These are phyloP conservation scores for Phytopythium sindhum DNA, from an alignment of 352 stramenopile species.

Conservation along the genomic window DNA sequence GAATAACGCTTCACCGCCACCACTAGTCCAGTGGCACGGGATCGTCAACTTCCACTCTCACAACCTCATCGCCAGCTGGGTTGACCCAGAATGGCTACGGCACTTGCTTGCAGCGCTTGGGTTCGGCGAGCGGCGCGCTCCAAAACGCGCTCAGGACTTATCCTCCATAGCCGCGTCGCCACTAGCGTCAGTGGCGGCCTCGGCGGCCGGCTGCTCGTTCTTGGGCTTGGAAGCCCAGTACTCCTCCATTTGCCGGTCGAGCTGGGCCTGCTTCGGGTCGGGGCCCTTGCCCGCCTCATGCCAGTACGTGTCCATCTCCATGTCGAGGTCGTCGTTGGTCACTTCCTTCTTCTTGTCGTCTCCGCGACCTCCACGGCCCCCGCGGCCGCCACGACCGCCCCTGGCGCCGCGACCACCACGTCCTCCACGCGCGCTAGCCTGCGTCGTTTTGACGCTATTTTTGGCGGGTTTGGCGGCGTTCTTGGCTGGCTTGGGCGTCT, in stretches of 20 bases:
- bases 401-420: constrained; percentile 18
- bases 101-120: neutral
- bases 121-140: neutral
- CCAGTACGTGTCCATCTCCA: constrained; percentile 90
- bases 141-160: neutral
- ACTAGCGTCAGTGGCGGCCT: constrained; percentile 16
- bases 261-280: constrained; percentile 69
- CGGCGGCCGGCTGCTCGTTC: constrained; percentile 19
- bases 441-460: constrained; percentile 22
- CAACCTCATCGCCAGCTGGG: neutral
- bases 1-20: neutral
- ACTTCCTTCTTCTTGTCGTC: constrained; percentile 39
- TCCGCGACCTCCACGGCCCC: constrained; percentile 21
- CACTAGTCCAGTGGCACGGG: neutral
- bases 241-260: constrained; percentile 87
- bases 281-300: constrained; percentile 84
- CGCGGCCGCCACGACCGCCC: constrained; percentile 23
- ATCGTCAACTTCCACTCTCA: neutral
- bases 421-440: constrained; percentile 23
- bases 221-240: constrained; percentile 87
- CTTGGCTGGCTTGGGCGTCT: constrained; percentile 28
- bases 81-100: neutral
- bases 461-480: constrained; percentile 19
- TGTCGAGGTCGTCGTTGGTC: constrained; percentile 76
- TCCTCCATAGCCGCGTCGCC: constrained; percentile 26